These are phyloP conservation scores for Monilinia fructicola DNA, from an alignment of 2,329 filamentous ascomycete genomes.

Conservation along the genomic window DNA sequence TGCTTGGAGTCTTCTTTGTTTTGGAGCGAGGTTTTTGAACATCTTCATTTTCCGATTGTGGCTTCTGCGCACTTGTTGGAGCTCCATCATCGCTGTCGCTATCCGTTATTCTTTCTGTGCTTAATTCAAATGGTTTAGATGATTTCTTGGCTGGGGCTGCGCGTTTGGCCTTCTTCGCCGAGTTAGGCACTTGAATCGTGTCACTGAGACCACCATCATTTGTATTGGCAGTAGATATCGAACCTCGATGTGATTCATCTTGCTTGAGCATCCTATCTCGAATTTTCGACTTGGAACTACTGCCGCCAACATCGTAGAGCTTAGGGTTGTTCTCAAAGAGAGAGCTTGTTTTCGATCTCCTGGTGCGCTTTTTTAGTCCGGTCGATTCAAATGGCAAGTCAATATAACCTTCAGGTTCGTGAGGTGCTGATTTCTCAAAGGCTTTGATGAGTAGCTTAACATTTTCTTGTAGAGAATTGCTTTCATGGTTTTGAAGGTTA, in stretches of 20 bases:
- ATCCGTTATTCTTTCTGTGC: conserved; percentile 20
- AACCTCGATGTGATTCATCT: neutral
- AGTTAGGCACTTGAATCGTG: conserved; percentile 1
- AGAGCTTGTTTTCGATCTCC: neutral
- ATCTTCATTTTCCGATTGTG: conserved; percentile 7
- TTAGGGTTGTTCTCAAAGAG: conserved; percentile 7
- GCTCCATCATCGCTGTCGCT: conserved; percentile 18
- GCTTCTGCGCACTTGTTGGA: conserved; percentile 21
- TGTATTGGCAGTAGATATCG: neutral
- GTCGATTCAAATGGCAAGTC: conserved; percentile 18
- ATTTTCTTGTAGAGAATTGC: conserved; percentile 38
- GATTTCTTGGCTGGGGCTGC: conserved; percentile 1
- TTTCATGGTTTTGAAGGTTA: conserved; percentile 33
- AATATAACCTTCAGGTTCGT: conserved; percentile 30
- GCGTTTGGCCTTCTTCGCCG: conserved; percentile 2
- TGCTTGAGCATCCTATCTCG: conserved; percentile 18
- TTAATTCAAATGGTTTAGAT: conserved; percentile 11
- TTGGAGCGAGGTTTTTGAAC: neutral
- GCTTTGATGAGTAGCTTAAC: conserved; percentile 33
- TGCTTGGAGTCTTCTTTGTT: neutral
- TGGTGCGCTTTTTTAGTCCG: neutral
- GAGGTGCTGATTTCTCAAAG: conserved; percentile 32
- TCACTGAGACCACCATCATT: neutral
- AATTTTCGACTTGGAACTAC: conserved; percentile 15
- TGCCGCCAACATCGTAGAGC: conserved; percentile 5